Evolutionary conservation across 2,329 filamentous ascomycete species (phyloP).

Genomic region (Cladosporium austrohemisphaericum): DNA sequence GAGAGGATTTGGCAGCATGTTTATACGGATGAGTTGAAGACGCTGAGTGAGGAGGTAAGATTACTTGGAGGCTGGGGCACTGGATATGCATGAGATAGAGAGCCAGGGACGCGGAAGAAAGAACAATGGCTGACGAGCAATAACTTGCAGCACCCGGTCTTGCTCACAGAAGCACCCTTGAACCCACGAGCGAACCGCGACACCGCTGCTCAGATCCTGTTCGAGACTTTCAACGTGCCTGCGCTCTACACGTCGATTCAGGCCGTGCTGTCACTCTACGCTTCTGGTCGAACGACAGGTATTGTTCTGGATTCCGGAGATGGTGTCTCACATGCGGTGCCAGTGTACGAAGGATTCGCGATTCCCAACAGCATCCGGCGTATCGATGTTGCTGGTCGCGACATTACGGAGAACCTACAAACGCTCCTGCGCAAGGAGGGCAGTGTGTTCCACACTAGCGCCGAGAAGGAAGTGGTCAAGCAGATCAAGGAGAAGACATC

Average conservation of each 20-base stretch:
- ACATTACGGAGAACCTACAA: slow-evolving; percentile 95
- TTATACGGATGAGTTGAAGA: slow-evolving; percentile 93
- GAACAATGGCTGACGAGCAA: slow-evolving; percentile 18
- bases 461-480: slow-evolving; percentile 97
- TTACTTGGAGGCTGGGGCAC: neutral
- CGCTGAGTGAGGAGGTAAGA: slow-evolving; percentile 85
- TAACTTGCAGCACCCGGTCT: slow-evolving; percentile 72
- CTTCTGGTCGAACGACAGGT: slow-evolving; percentile 90
- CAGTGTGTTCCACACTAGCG: slow-evolving; percentile 93
- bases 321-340: slow-evolving; percentile 93
- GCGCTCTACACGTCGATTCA: slow-evolving; percentile 96
- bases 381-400: slow-evolving; percentile 92
- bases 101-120: neutral
- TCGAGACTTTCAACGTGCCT: slow-evolving; percentile 98
- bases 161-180: slow-evolving; percentile 90
- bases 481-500: slow-evolving; percentile 93
- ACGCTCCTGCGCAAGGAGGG: slow-evolving; percentile 85
- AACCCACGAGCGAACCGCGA: slow-evolving; percentile 96
- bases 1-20: slow-evolving; percentile 99
- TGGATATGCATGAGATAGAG: neutral
- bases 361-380: slow-evolving; percentile 92
- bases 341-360: slow-evolving; percentile 95
- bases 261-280: slow-evolving; percentile 92
- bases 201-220: slow-evolving; percentile 92
- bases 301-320: slow-evolving; percentile 94